These are phyloP conservation scores for Apostasia ramifera DNA, from an alignment of 106 monocot species.

Conservation along the genomic window DNA sequence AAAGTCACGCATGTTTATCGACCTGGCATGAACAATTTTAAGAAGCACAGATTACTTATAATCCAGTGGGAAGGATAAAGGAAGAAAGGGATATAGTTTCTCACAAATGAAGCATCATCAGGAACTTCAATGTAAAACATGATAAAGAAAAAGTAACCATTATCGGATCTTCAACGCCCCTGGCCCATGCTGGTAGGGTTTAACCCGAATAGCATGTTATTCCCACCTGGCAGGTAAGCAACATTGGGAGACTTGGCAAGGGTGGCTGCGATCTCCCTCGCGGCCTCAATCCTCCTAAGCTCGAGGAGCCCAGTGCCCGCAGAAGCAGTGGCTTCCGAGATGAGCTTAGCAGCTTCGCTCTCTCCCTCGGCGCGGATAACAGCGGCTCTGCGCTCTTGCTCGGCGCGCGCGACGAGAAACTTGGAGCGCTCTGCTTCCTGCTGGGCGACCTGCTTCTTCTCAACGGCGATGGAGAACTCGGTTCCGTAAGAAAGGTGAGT, in stretches of 20 bases:
- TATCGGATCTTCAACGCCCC: neutral
- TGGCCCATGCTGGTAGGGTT: constrained; percentile 18
- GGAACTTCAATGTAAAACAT: no score
- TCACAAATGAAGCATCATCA: no score
- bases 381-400: constrained; percentile 65
- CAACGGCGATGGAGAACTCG: constrained; percentile 59
- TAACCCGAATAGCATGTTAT: constrained; percentile 55
- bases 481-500: constrained; percentile 57
- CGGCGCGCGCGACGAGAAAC: constrained; percentile 50
- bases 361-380: constrained; percentile 68
- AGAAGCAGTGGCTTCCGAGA: constrained; percentile 47
- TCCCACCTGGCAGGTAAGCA: constrained; percentile 48
- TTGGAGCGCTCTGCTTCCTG: constrained; percentile 77
- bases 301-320: constrained; percentile 52
- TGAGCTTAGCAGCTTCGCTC: constrained; percentile 51
- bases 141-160: no score
- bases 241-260: constrained; percentile 46
- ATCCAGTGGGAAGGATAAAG: no score
- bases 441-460: constrained; percentile 92
- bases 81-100: no score
- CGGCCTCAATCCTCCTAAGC: constrained; percentile 73
- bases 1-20: no score
- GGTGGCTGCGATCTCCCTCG: constrained; percentile 59
- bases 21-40: no score
- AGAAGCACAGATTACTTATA: no score